phyloP scores from a whole-genome alignment of 2,329 filamentous ascomycete species.

The Teratosphaeria pseudoeucalypti region DNA sequence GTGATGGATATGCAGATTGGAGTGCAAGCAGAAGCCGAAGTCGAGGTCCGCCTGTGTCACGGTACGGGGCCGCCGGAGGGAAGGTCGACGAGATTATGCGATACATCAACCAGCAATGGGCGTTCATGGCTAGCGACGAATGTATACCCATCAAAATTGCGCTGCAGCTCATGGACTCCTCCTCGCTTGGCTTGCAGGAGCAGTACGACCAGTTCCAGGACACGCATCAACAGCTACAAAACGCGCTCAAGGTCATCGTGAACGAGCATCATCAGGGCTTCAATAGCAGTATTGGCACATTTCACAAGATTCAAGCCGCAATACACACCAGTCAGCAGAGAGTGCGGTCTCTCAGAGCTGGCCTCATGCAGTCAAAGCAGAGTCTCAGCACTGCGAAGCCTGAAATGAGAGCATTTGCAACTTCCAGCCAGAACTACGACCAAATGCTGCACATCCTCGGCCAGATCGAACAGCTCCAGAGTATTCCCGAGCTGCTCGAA shows the following conservation, averaged over 20 bases:
- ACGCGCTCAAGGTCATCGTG: constrained; percentile 84
- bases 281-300: constrained; percentile 97
- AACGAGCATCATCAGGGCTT: constrained; percentile 99
- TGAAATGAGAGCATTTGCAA: constrained; percentile 81
- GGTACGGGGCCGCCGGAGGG: constrained; percentile 30
- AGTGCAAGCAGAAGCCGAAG: constrained; percentile 13
- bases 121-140: constrained; percentile 76
- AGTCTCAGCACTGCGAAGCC: constrained; percentile 78
- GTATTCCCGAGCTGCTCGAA: constrained; percentile 84
- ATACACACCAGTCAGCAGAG: constrained; percentile 81
- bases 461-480: constrained; percentile 65
- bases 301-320: constrained; percentile 94
- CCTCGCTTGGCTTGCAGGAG: constrained; percentile 82
- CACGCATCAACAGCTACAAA: constrained; percentile 80
- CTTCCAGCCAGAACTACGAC: constrained; percentile 81
- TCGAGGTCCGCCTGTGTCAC: constrained; percentile 3
- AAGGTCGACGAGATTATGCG: constrained; percentile 53
- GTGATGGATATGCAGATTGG: constrained; percentile 20
- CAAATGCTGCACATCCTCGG: constrained; percentile 73
- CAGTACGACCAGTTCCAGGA: constrained; percentile 77
- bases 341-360: constrained; percentile 71
- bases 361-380: constrained; percentile 67
- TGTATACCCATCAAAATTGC: constrained; percentile 90
- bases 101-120: constrained; percentile 81
- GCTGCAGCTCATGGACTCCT: constrained; percentile 87